Conservation (phyloP, 106 monocot genomes). For the Agapanthus africanus region DNA sequence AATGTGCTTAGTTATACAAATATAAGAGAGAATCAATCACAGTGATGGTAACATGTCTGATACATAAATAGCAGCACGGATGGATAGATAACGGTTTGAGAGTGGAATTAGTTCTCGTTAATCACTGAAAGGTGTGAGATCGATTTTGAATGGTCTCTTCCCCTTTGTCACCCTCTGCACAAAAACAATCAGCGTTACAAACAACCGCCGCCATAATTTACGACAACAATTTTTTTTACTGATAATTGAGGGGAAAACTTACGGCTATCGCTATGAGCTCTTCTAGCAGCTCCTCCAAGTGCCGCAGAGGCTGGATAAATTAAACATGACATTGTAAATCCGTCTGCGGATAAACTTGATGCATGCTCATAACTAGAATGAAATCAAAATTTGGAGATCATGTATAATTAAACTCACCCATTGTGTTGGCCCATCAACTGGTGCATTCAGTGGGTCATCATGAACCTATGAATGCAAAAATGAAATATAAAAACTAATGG, state of each 20-base stretch:
- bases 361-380: background rate
- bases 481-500: background rate
- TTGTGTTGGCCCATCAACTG: slow-evolving; percentile 96
- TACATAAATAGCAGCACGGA: background rate
- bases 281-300: slow-evolving; percentile 80
- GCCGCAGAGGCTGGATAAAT: slow-evolving; percentile 51
- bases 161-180: slow-evolving; percentile 66
- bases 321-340: background rate
- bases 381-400: background rate
- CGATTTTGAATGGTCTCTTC: slow-evolving; percentile 67
- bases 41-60: background rate
- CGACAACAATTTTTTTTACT: background rate
- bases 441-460: slow-evolving; percentile 85
- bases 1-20: too few species aligned
- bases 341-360: background rate
- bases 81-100: background rate
- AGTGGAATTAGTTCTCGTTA: background rate
- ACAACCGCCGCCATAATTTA: too few species aligned
- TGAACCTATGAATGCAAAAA: slow-evolving; percentile 41
- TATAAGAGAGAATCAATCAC: background rate
- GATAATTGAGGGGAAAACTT: slow-evolving; percentile 19
- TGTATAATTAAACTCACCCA: slow-evolving; percentile 39
- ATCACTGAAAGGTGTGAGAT: slow-evolving; percentile 54
- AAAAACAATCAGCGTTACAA: too few species aligned
- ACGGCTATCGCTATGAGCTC: slow-evolving; percentile 92